Evolutionary conservation across 2,329 filamentous ascomycete genomes (phyloP).

Genomic region (Apiospora arundinis): DNA sequence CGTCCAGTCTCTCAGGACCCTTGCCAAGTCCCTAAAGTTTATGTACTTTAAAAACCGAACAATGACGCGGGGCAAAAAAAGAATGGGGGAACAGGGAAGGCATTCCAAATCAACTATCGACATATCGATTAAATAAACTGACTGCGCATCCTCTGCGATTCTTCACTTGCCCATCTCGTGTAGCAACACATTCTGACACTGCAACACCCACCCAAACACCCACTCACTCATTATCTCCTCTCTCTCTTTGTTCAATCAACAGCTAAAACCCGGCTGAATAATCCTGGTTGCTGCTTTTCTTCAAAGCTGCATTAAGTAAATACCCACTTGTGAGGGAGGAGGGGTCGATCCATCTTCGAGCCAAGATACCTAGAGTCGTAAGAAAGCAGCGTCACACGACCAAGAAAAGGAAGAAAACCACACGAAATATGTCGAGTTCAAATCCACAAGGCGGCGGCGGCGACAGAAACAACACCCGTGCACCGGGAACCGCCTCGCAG

Average conservation of each 20-base stretch:
- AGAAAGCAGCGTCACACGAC: not conserved
- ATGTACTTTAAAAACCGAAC: too few relatives aligned
- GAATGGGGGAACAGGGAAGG: too few relatives aligned
- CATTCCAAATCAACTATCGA: not conserved
- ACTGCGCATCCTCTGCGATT: too few relatives aligned
- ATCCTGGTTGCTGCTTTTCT: not conserved
- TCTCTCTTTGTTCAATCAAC: not conserved
- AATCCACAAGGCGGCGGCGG: conserved; percentile 8
- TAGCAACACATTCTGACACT: not conserved
- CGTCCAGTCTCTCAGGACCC: conserved; percentile 5
- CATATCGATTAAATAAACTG: not conserved
- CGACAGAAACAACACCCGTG: not conserved
- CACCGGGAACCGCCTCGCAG: conserved; percentile 4
- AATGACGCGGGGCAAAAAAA: conserved; percentile 15
- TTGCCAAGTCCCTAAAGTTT: conserved; percentile 1
- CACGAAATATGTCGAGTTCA: not conserved
- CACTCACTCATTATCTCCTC: not conserved
- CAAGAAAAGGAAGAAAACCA: not conserved
- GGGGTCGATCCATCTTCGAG: too few relatives aligned
- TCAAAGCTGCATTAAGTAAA: not conserved
- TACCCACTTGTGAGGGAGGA: too few relatives aligned
- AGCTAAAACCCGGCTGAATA: not conserved
- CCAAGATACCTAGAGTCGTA: too few relatives aligned
- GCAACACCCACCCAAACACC: too few relatives aligned
- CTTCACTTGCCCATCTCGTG: not conserved